phyloP scores from a whole-genome alignment of 177 flowering plant species.

The Vitis hybrid region DNA sequence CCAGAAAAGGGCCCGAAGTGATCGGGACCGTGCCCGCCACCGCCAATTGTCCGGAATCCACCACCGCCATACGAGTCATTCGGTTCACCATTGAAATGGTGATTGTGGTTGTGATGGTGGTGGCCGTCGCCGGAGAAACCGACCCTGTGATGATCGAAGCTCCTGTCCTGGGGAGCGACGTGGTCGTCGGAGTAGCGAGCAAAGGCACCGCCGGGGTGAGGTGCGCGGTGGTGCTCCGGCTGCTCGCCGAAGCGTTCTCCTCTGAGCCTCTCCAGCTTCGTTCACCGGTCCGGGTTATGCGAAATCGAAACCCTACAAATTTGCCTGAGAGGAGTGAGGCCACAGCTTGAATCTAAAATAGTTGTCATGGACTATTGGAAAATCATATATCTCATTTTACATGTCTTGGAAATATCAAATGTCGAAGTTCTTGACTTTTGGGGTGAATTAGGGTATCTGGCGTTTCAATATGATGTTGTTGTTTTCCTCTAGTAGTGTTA shows the following conservation, averaged over 20 bases:
- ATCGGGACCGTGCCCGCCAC: conserved; percentile 1
- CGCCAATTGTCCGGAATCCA: conserved; percentile 5
- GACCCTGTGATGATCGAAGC: background rate
- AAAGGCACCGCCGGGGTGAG: background rate
- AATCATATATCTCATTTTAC: background rate
- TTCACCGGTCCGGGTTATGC: background rate
- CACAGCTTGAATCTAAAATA: background rate
- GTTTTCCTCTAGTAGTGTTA: too few relatives aligned
- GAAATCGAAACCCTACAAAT: background rate
- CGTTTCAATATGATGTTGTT: too few relatives aligned
- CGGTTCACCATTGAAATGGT: background rate
- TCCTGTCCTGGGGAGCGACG: background rate
- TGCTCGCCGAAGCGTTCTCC: background rate
- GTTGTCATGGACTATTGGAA: background rate
- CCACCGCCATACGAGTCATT: conserved; percentile 6
- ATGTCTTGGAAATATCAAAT: too few relatives aligned
- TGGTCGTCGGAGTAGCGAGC: conserved; percentile 12
- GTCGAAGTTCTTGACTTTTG: too few relatives aligned
- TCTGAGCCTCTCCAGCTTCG: conserved; percentile 13
- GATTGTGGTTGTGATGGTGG: conserved; percentile 6
- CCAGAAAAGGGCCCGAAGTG: conserved; percentile 15
- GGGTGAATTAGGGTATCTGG: too few relatives aligned
- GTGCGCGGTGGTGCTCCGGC: background rate
- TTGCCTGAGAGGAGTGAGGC: background rate
- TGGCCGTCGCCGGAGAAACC: conserved; percentile 11